Evolutionary conservation across 768 basidiomycete genomes (phyloP), one percentile per base, ranked within the genome.

Genomic region (Paxillus rubicundulus): DNA sequence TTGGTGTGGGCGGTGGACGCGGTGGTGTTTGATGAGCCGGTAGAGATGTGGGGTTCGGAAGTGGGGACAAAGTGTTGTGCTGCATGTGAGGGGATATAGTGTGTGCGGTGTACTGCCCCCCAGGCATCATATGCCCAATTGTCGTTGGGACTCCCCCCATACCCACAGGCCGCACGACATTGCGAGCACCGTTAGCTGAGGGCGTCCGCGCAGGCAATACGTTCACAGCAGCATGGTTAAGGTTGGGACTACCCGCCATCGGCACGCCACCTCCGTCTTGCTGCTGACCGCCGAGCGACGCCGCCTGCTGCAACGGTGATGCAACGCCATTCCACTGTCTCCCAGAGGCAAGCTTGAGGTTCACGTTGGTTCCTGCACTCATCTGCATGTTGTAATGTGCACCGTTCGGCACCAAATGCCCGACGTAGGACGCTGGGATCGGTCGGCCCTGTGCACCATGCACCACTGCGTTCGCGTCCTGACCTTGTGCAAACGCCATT

Each of bases 141-240:
- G 61, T 45, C 24, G 58, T 24, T 16, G 50, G 53, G 32, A 52
- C 47, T 28, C 41, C 28, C 7, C 52, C 54, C 28, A 65, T 62
- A 27, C 24, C 47, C 21, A 59, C 65, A 2, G 59, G 37, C 43
- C 78, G 70, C 62, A 68, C 66, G 12, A 69, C 71, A 20, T 72
- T 71, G 40, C 81, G 78, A n/a, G 74, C 74, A 5, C 84, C 82
- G 59, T 82, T 82, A 17, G 79, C 76, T 0, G 84, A 85, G 3
- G 83, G 79, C 10, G 77, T 76, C 20, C 82, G 77, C 16, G 60
- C 59, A 20, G 76, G 77, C 3, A 75, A 71, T 16, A 52, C 52
- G 47, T 63, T 68, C 34, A 71, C 73, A 9, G 69, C 61, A n/a
- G 72, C 59, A 52, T 77, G 72, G 14, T 49, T 16, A 28, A 54